A percentile compares a stretch with the other conserved stretches of the same genome.
phyloP scores from a whole-genome alignment of 768 basidiomycete species.

The Leccinum subtestaceum region DNA sequence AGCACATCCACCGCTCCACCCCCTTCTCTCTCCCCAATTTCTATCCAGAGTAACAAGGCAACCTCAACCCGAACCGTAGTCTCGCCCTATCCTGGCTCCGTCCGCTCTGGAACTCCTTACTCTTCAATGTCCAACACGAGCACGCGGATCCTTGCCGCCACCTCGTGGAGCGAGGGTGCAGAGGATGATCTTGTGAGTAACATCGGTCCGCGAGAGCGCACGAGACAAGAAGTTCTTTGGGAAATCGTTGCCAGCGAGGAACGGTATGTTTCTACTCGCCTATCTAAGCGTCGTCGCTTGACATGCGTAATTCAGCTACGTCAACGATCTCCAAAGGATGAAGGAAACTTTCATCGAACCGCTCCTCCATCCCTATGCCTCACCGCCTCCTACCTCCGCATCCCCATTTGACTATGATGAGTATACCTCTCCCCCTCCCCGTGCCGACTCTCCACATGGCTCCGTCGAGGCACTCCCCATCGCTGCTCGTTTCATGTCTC shows the following conservation, averaged over 20 bases:
- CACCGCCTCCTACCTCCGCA: conserved; percentile 41
- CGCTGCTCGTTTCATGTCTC: conserved; percentile 88
- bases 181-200: conserved; percentile 93
- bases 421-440: conserved; percentile 42
- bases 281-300: conserved; percentile 16
- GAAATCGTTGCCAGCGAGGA: conserved; percentile 97
- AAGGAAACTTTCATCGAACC: conserved; percentile 92
- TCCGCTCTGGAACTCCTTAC: conserved; percentile 80
- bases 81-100: conserved; percentile 64
- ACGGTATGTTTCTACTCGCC: conserved; percentile 48
- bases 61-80: conserved; percentile 63
- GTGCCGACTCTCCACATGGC: conserved; percentile 64
- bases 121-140: conserved; percentile 72
- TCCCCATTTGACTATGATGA: conserved; percentile 68
- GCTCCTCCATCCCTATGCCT: conserved; percentile 76
- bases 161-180: conserved; percentile 92
- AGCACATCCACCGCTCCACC: conserved; percentile 48
- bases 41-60: conserved; percentile 50
- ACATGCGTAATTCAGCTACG: conserved; percentile 62
- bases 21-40: conserved; percentile 58
- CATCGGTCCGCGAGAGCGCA: conserved; percentile 89
- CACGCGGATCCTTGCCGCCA: conserved; percentile 70
- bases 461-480: conserved; percentile 79
- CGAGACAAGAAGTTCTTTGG: conserved; percentile 93
- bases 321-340: conserved; percentile 85